Base-by-base conservation (phyloP, 176 grass and related monocot genomes). In the Areca catechu region DNA sequence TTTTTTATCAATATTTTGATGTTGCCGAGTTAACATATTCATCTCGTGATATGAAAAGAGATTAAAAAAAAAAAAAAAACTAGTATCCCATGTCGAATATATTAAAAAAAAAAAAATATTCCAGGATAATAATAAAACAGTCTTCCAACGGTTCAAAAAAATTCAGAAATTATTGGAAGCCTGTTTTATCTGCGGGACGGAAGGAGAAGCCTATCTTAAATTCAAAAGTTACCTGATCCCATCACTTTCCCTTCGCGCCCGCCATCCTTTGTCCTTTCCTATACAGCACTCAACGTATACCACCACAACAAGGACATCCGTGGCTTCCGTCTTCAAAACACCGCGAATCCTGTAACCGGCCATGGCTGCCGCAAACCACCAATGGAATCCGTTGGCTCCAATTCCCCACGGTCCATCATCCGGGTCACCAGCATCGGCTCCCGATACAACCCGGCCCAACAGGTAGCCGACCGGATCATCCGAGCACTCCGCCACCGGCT, bases 401-500 rank as follows among this genome's bases (percentile, higher is more conserved):
- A 71, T 51, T 71, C 67, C n/a, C 66, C 76, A 16, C 54, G 48
- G 1, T 37, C 72, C 37, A 67, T 12, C 22, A 5, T 50, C 16
- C 34, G 23, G 25, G 19, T n/a, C 63, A 6, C 15, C 70, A 16
- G 2, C 28, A 2, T 29, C 22, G 43, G 30, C 30, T 10, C 7
- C 30, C 7, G 5, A 37, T 10, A 22, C 20, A 48, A 62, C 10
- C 60, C 24, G 3, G 55, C 56, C 19, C 74, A 61, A 18, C 65
- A 68, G 24, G 76, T 58, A 4, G 76, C 67, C 0, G 76, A 65
- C 58, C 76, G 67, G 12, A 71, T 71, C 61, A 43, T 77, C 19
- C 58, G 75, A 10, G 89, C 89, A 0, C 70, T 94, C 50, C 83
- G 86, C 63, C 84, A 88, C 77, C 80, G 77, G 23, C 72, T 94